Percentiles rank a stretch among this genome's conserved stretches.
phyloP scores from a whole-genome alignment of 139 green algal species.

The Dunaliella primolecta region DNA sequence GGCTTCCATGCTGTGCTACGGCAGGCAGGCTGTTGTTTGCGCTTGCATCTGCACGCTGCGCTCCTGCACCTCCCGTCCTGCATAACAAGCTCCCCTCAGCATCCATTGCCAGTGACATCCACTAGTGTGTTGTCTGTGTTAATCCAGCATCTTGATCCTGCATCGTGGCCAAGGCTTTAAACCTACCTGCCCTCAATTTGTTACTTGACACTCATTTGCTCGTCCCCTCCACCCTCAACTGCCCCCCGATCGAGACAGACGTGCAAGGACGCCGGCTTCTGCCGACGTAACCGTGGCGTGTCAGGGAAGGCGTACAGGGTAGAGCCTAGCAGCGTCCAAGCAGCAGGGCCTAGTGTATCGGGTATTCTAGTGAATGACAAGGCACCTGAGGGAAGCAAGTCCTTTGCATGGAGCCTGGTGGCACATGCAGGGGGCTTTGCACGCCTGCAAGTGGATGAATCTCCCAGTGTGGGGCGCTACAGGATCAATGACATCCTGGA shows the following conservation, averaged over 20 bases:
- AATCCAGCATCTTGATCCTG: too few species aligned
- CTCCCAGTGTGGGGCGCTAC: conserved; percentile 46
- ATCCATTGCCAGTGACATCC: too few species aligned
- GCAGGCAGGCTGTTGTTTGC: too few species aligned
- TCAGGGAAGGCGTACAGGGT: conserved; percentile 54
- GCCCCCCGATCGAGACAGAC: too few species aligned
- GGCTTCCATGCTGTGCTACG: background rate
- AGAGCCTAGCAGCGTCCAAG: conserved; percentile 42
- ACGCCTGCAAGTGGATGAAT: conserved; percentile 78
- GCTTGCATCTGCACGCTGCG: too few species aligned
- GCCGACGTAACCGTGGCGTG: conserved; percentile 67
- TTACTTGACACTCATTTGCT: too few species aligned
- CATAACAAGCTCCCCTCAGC: too few species aligned
- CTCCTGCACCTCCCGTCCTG: too few species aligned
- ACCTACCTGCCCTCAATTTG: too few species aligned
- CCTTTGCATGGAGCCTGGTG: conserved; percentile 54
- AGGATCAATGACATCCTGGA: conserved; percentile 75
- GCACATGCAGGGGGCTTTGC: conserved; percentile 65
- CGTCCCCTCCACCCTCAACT: too few species aligned
- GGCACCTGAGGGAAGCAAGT: conserved; percentile 15
- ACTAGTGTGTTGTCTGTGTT: too few species aligned
- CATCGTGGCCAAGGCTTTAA: too few species aligned
- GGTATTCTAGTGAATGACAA: conserved; percentile 52
- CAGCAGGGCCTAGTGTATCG: conserved; percentile 41
- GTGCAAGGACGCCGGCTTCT: conserved; percentile 84